phyloP scores from a whole-genome alignment of 805 yeast species.

The Saccharomyces paradoxus region DNA sequence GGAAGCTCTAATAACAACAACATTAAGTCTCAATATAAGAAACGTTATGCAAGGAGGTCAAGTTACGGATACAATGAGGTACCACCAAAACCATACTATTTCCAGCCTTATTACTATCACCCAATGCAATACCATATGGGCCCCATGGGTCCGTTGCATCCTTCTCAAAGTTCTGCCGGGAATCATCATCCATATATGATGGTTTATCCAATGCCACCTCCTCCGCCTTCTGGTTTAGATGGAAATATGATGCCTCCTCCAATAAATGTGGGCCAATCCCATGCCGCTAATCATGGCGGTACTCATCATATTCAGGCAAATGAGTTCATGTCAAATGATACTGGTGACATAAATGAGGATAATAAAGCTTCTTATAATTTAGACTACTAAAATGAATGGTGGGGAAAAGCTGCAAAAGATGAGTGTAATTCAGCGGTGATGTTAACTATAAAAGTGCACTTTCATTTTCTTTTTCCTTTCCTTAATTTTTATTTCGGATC shows the following conservation, averaged over 20 bases:
- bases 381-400: neutral
- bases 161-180: slow-evolving; percentile 11
- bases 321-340: neutral
- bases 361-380: neutral
- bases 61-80: slow-evolving; percentile 10
- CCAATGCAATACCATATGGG: slow-evolving; percentile 26
- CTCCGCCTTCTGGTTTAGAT: slow-evolving; percentile 18
- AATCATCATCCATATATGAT: slow-evolving; percentile 24
- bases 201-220: slow-evolving; percentile 28
- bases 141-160: slow-evolving; percentile 17
- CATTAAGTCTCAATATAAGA: slow-evolving; percentile 8
- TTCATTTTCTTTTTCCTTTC: neutral
- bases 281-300: neutral
- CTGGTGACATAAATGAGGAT: neutral
- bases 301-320: neutral
- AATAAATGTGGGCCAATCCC: slow-evolving; percentile 7
- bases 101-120: slow-evolving; percentile 25
- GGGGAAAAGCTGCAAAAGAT: neutral
- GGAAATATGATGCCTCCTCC: slow-evolving; percentile 15
- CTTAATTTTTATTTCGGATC: neutral
- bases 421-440: neutral
- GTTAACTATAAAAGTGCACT: neutral
- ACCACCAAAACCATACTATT: slow-evolving; percentile 18
- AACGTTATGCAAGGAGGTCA: slow-evolving; percentile 7
- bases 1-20: slow-evolving; percentile 13